Percentiles rank a stretch among this genome's conserved stretches.
Evolutionary conservation across 2,329 filamentous ascomycete species (phyloP).

Genomic region (Arthrinium puccinioides): DNA sequence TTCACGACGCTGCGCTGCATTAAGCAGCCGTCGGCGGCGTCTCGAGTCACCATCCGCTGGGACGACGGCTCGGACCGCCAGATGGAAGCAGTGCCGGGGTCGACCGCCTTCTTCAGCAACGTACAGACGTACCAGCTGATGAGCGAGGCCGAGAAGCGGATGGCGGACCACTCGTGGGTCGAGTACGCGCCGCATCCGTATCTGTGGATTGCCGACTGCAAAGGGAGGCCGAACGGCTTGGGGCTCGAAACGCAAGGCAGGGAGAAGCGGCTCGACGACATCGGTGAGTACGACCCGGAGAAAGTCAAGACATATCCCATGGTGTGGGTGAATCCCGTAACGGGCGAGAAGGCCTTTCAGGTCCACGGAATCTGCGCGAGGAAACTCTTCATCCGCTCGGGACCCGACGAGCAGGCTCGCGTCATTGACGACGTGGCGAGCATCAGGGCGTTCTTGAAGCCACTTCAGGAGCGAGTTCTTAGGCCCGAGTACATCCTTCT

Average conservation of each 20-base stretch:
- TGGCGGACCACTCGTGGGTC: constrained; percentile 36
- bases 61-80: constrained; percentile 32
- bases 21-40: constrained; percentile 25
- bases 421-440: constrained; percentile 29
- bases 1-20: constrained; percentile 33
- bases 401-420: constrained; percentile 21
- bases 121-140: constrained; percentile 33
- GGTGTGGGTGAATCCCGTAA: constrained; percentile 37
- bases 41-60: constrained; percentile 30
- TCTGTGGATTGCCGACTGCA: constrained; percentile 33
- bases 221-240: constrained; percentile 30
- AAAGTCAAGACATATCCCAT: constrained; percentile 35
- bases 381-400: constrained; percentile 28
- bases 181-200: constrained; percentile 39
- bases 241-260: constrained; percentile 29
- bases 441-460: constrained; percentile 26
- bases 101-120: constrained; percentile 36
- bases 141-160: constrained; percentile 29
- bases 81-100: constrained; percentile 33
- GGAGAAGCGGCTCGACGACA: constrained; percentile 28
- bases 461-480: constrained; percentile 30
- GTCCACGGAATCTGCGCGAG: constrained; percentile 33
- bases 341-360: constrained; percentile 33
- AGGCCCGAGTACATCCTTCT: constrained; percentile 34
- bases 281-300: constrained; percentile 25